Percentiles rank a stretch among this genome's conserved stretches.
Evolutionary conservation across 108 stramenopile genomes (phyloP).

Genomic region (Parietichytrium sp.): DNA sequence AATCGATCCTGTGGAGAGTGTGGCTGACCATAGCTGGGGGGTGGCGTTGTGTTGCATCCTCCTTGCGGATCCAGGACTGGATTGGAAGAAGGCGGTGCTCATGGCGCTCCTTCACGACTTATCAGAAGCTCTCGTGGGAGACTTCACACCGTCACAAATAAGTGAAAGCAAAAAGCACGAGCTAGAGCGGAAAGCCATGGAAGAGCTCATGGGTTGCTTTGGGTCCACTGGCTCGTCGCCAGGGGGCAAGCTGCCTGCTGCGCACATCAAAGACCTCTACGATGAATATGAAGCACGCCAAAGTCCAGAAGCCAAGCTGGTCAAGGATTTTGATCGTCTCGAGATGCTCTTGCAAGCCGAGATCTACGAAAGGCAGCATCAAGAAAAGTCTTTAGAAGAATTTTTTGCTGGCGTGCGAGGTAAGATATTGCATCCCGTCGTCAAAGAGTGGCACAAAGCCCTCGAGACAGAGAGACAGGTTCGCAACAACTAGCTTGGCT

Average conservation of each 20-base stretch:
- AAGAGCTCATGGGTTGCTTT: constrained; percentile 54
- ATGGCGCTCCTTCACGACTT: constrained; percentile 79
- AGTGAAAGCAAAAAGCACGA: constrained; percentile 64
- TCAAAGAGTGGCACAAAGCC: neutral
- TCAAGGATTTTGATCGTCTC: constrained; percentile 78
- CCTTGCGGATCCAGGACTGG: constrained; percentile 51
- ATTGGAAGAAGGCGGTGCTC: constrained; percentile 62
- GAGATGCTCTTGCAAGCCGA: constrained; percentile 81
- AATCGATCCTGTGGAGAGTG: constrained; percentile 66
- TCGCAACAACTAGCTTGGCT: too few relatives aligned
- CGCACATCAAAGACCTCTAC: constrained; percentile 68
- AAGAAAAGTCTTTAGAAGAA: neutral
- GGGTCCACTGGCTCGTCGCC: constrained; percentile 38
- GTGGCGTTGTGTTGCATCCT: constrained; percentile 71
- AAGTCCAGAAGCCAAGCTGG: constrained; percentile 62
- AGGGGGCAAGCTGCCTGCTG: constrained; percentile 2
- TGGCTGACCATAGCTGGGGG: constrained; percentile 76
- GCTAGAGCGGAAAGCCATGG: constrained; percentile 69
- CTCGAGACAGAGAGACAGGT: neutral
- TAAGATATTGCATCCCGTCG: neutral
- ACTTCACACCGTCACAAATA: constrained; percentile 76
- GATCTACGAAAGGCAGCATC: constrained; percentile 70
- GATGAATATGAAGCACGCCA: constrained; percentile 73
- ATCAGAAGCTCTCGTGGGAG: constrained; percentile 74
- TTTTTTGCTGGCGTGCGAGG: constrained; percentile 19